Conservation (phyloP, 345 rosid species). For the Kernera saxatilis region DNA sequence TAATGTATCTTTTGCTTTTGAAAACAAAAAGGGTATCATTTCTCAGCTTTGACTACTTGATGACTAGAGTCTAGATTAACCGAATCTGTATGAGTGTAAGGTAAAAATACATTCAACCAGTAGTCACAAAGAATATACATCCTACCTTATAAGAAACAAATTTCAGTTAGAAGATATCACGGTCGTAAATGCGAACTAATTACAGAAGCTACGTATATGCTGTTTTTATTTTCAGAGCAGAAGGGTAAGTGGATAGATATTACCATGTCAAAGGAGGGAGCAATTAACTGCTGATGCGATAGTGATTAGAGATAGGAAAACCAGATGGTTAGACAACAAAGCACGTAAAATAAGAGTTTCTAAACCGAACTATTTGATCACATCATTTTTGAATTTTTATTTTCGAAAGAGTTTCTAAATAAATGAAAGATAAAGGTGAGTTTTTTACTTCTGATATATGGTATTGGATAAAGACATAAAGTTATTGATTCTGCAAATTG, state of each 20-base stretch:
- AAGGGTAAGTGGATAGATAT: too few relatives aligned
- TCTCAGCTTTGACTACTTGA: constrained; percentile 16
- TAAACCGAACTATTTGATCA: background rate
- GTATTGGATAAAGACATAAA: constrained; percentile 17
- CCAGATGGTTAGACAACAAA: too few relatives aligned
- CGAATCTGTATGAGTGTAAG: constrained; percentile 5
- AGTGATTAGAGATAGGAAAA: too few relatives aligned
- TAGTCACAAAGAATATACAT: background rate
- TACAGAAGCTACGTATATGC: background rate
- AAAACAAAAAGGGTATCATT: constrained; percentile 1
- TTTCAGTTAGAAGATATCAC: background rate
- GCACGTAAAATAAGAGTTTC: too few relatives aligned
- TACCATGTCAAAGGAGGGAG: too few relatives aligned
- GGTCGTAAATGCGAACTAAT: background rate
- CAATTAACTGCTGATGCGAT: too few relatives aligned
- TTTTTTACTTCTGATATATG: background rate
- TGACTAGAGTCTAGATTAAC: constrained; percentile 20
- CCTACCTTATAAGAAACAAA: background rate
- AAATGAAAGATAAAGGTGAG: background rate
- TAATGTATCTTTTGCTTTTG: background rate
- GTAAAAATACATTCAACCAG: constrained; percentile 9
- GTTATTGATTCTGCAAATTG: constrained; percentile 10
- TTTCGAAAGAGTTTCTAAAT: background rate
- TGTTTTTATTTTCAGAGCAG: too few relatives aligned
- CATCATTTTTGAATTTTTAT: background rate